phyloP scores from a whole-genome alignment of 1,284 basidiomycete species.

The Chalciporus sp. region DNA sequence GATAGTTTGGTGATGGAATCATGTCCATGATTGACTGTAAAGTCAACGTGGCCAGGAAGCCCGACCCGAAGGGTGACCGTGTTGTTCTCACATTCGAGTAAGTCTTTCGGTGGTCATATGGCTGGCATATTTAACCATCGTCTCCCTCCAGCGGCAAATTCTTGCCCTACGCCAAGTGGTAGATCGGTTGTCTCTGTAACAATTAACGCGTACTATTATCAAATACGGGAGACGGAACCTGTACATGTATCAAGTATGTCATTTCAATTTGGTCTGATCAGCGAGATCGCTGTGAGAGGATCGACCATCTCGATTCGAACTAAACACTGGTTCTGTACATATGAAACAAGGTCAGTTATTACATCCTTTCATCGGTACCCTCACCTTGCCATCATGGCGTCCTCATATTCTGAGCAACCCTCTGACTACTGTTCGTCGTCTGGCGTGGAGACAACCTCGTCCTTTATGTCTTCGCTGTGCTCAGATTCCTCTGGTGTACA shows the following conservation, averaged over 20 bases:
- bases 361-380: neutral
- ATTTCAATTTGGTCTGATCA: slow-evolving; percentile 16
- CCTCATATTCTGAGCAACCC: slow-evolving; percentile 17
- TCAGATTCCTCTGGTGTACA: slow-evolving; percentile 20
- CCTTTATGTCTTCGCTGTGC: slow-evolving; percentile 11
- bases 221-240: neutral
- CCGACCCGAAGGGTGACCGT: slow-evolving; percentile 81
- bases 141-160: slow-evolving; percentile 62
- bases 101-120: slow-evolving; percentile 34
- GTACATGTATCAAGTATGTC: slow-evolving; percentile 6
- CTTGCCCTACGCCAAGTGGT: slow-evolving; percentile 72
- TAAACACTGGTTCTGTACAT: slow-evolving; percentile 1
- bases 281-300: neutral
- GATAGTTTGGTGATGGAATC: slow-evolving; percentile 86
- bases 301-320: slow-evolving; percentile 12
- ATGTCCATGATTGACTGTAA: slow-evolving; percentile 91
- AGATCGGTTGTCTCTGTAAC: slow-evolving; percentile 11
- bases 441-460: slow-evolving; percentile 14
- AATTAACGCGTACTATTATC: neutral
- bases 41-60: slow-evolving; percentile 71
- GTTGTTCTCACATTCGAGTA: slow-evolving; percentile 84
- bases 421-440: slow-evolving; percentile 7
- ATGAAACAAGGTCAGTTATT: slow-evolving; percentile 8
- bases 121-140: slow-evolving; percentile 4
- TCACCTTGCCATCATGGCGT: slow-evolving; percentile 9